Conservation (phyloP, 2,329 filamentous ascomycete species). For the Hypoxylon sp. region DNA sequence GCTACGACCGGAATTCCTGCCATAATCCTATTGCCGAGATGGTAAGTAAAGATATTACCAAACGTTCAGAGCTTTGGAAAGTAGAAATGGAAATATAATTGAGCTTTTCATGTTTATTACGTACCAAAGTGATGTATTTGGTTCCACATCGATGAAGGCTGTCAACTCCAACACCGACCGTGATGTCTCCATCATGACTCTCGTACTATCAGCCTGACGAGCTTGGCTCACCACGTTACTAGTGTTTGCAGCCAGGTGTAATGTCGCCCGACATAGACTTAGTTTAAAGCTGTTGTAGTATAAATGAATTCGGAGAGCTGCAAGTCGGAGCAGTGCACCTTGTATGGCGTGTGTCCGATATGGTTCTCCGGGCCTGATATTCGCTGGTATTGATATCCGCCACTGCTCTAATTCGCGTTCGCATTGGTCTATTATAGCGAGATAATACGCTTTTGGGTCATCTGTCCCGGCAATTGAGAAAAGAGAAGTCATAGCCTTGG, state of each 20-base stretch:
- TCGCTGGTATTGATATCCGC: conserved; percentile 49
- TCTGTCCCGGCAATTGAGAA: conserved; percentile 52
- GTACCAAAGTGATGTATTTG: conserved; percentile 52
- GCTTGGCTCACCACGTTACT: conserved; percentile 22
- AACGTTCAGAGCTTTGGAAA: background rate
- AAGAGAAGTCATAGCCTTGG: conserved; percentile 50
- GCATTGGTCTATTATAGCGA: conserved; percentile 51
- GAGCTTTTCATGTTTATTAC: background rate
- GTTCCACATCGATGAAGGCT: conserved; percentile 51
- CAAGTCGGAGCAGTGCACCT: conserved; percentile 18
- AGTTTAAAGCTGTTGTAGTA: conserved; percentile 52
- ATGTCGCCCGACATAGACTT: conserved; percentile 49
- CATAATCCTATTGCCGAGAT: conserved; percentile 22
- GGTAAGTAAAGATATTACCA: background rate
- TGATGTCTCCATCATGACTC: conserved; percentile 45
- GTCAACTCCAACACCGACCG: conserved; percentile 52
- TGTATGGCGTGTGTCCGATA: conserved; percentile 35
- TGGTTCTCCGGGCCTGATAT: conserved; percentile 40
- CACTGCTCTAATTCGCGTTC: conserved; percentile 51
- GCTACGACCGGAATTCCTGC: conserved; percentile 41
- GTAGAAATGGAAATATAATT: background rate
- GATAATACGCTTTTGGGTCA: conserved; percentile 47
- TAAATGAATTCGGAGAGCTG: conserved; percentile 46
- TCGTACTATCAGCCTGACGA: conserved; percentile 41
- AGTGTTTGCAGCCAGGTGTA: conserved; percentile 41